A percentile compares a stretch with the other conserved stretches of the same genome.
Conservation (phyloP, 148 eudicot species). For the Rhododendron griersonianum region DNA sequence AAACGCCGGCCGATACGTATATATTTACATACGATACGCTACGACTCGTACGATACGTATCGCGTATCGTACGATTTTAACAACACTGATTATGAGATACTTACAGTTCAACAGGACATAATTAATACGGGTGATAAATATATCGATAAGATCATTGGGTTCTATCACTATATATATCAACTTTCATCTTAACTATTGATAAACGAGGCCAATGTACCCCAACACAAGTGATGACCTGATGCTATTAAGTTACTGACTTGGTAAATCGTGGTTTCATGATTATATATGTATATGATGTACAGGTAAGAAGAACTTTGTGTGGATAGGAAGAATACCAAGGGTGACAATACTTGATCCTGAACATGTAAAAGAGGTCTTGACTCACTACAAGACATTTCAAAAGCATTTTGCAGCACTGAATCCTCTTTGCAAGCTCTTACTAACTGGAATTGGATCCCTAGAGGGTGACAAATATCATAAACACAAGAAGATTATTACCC, state of each 20-base stretch:
- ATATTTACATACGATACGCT: too few species aligned
- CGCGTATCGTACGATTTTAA: too few species aligned
- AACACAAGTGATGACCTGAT: too few species aligned
- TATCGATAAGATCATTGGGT: too few species aligned
- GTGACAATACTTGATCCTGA: slow-evolving; percentile 23
- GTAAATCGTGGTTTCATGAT: not conserved
- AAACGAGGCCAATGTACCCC: too few species aligned
- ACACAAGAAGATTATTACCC: slow-evolving; percentile 43
- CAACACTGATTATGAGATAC: too few species aligned
- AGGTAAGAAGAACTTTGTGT: slow-evolving; percentile 10
- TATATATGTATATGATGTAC: not conserved
- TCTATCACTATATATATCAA: too few species aligned
- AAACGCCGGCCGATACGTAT: too few species aligned
- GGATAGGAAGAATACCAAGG: slow-evolving; percentile 2
- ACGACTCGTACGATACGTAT: too few species aligned
- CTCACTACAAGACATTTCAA: slow-evolving; percentile 21
- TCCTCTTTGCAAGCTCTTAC: slow-evolving; percentile 25
- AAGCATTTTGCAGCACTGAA: slow-evolving; percentile 22
- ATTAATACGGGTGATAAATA: too few species aligned
- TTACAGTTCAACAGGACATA: too few species aligned
- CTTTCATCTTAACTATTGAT: too few species aligned
- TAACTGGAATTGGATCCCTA: slow-evolving; percentile 32
- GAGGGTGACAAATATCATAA: slow-evolving; percentile 47
- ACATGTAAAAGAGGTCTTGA: slow-evolving; percentile 32
- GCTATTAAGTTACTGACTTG: not conserved